Conservation (phyloP, 179 eudicot genomes). For the Pouteria campechiana region DNA sequence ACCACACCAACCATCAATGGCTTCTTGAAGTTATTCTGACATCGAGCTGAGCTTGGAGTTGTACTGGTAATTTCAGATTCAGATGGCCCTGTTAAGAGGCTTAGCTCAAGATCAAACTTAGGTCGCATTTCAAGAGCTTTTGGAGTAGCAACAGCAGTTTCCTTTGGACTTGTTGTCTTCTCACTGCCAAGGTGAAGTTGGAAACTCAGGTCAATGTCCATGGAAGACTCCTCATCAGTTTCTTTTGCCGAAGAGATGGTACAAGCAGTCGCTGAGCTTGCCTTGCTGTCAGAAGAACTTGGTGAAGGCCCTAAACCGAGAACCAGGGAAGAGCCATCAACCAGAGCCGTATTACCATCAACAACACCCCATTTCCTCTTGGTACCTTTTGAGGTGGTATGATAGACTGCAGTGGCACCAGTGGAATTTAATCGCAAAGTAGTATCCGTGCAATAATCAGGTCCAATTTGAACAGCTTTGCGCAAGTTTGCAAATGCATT, state of each 20-base stretch:
- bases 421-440: constrained; percentile 12
- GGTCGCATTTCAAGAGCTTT: constrained; percentile 13
- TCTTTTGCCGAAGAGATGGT: constrained; percentile 85
- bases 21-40: constrained; percentile 9
- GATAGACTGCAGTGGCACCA: constrained; percentile 8
- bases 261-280: constrained; percentile 74
- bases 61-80: constrained; percentile 73
- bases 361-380: constrained; percentile 18
- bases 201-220: constrained; percentile 80
- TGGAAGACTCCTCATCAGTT: constrained; percentile 72
- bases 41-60: constrained; percentile 19
- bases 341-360: constrained; percentile 7
- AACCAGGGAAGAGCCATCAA: constrained; percentile 26
- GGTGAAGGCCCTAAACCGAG: constrained; percentile 25
- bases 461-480: constrained; percentile 3
- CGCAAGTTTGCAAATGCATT: constrained; percentile 3
- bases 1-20: constrained; percentile 12
- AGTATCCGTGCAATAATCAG: constrained; percentile 6
- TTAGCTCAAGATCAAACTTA: constrained; percentile 56
- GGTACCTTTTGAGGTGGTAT: constrained; percentile 9
- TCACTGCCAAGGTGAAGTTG: constrained; percentile 70
- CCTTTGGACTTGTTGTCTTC: constrained; percentile 38
- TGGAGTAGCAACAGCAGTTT: constrained; percentile 20
- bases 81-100: constrained; percentile 55
- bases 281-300: constrained; percentile 69